Percentiles rank a stretch among this genome's conserved stretches.
Conservation (phyloP, 2,329 filamentous ascomycete species). For the Pyricularia sp. region DNA sequence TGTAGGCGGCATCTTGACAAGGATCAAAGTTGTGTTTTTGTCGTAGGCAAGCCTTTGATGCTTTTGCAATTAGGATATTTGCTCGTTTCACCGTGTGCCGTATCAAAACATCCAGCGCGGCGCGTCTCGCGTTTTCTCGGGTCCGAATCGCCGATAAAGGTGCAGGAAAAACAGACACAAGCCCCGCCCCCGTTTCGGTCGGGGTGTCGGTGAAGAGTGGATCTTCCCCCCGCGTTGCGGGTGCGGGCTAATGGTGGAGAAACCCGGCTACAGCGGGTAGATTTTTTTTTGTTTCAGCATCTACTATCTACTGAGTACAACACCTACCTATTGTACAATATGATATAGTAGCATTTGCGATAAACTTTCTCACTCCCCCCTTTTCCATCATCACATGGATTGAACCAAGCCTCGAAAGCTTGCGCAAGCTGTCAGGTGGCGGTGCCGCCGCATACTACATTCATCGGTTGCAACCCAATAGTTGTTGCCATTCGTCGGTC, state of each 20-base stretch:
- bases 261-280: neutral
- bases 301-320: neutral
- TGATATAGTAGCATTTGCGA: neutral
- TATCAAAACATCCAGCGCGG: neutral
- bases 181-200: neutral
- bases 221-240: neutral
- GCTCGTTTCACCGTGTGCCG: too few relatives aligned
- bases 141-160: neutral
- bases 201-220: neutral
- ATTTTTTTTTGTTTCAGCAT: neutral
- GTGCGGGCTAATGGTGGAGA: neutral
- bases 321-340: too few relatives aligned
- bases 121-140: neutral
- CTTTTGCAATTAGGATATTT: neutral
- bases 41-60: neutral
- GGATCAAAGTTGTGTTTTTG: too few relatives aligned
- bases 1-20: slow-evolving; percentile 25
- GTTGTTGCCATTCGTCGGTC: neutral
- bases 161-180: neutral
- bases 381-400: neutral
- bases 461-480: neutral
- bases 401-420: neutral
- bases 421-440: neutral
- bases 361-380: too few relatives aligned
- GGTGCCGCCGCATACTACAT: neutral